Evolutionary conservation across 2,329 filamentous ascomycete genomes (phyloP).

Genomic region (Fusarium sp.): DNA sequence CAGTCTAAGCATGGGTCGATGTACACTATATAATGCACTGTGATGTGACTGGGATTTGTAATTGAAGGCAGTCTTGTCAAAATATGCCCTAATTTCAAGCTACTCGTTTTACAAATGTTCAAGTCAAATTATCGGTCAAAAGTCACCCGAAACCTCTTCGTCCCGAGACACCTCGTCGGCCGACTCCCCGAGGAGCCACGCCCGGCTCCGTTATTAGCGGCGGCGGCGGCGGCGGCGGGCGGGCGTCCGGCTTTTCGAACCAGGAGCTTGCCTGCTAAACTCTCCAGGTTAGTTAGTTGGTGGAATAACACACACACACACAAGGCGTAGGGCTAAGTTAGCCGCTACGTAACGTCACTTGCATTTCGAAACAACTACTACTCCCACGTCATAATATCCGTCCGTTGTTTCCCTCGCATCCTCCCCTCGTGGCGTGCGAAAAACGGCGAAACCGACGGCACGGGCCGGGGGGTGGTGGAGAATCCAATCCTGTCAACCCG

Average conservation of each 20-base stretch:
- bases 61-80: constrained; percentile 65
- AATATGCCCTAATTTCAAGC: constrained; percentile 64
- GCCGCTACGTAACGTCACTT: neutral
- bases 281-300: neutral
- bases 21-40: constrained; percentile 58
- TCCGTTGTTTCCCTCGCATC: neutral
- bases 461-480: neutral
- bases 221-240: neutral
- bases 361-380: neutral
- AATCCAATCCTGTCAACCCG: neutral
- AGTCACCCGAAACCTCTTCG: constrained; percentile 34
- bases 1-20: constrained; percentile 57
- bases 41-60: constrained; percentile 52
- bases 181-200: neutral
- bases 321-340: neutral
- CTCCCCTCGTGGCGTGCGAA: neutral
- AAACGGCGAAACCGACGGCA: neutral
- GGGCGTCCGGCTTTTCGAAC: neutral
- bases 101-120: constrained; percentile 58
- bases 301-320: neutral
- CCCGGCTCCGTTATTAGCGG: neutral
- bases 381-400: too few relatives aligned
- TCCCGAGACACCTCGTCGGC: constrained; percentile 48
- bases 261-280: neutral
- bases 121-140: constrained; percentile 52